Conservation (phyloP, 2,329 filamentous ascomycete genomes). For the Calycina marina region DNA sequence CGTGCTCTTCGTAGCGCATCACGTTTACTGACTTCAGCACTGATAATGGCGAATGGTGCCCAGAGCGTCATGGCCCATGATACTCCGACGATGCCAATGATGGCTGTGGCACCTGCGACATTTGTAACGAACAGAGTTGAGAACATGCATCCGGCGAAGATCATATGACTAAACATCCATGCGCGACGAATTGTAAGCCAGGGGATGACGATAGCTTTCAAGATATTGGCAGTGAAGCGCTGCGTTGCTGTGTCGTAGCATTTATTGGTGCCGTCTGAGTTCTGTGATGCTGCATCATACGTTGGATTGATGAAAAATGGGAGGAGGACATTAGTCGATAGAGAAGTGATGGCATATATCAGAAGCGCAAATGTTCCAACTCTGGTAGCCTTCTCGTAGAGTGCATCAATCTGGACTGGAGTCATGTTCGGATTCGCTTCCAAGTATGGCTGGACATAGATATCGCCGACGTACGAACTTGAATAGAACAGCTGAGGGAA, state of each 20-base stretch:
- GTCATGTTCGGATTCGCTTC: slow-evolving; percentile 64
- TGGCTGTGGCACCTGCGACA: slow-evolving; percentile 55
- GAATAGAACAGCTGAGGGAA: slow-evolving; percentile 94
- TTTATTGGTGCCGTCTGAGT: slow-evolving; percentile 14
- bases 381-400: slow-evolving; percentile 76
- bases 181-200: slow-evolving; percentile 76
- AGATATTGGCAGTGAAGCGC: slow-evolving; percentile 23
- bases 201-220: slow-evolving; percentile 58
- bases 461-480: slow-evolving; percentile 83
- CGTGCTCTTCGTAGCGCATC: slow-evolving; percentile 48
- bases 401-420: slow-evolving; percentile 56
- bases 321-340: slow-evolving; percentile 66
- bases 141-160: slow-evolving; percentile 72
- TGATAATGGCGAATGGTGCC: slow-evolving; percentile 93
- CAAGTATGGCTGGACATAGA: slow-evolving; percentile 77
- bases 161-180: slow-evolving; percentile 74
- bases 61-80: slow-evolving; percentile 88
- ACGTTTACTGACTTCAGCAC: slow-evolving; percentile 74
- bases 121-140: slow-evolving; percentile 65
- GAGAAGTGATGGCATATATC: slow-evolving; percentile 74
- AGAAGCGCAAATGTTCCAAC: slow-evolving; percentile 82
- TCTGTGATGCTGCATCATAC: slow-evolving; percentile 36
- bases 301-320: slow-evolving; percentile 77
- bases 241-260: slow-evolving; percentile 18
- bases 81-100: slow-evolving; percentile 72